Evolutionary conservation across 2,329 filamentous ascomycete genomes (phyloP).

Genomic region (Botryotinia globosa): DNA sequence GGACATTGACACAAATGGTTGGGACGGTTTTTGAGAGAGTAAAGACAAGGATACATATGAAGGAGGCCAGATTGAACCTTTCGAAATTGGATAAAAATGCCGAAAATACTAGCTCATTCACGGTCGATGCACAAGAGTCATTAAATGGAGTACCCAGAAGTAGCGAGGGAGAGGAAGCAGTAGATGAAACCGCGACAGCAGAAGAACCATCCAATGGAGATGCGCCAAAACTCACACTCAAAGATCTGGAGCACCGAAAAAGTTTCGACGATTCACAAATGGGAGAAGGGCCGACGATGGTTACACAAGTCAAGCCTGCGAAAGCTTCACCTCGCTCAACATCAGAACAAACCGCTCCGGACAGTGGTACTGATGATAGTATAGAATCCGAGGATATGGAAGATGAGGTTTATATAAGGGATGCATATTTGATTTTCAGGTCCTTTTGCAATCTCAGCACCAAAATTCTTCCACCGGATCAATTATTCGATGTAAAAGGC

Average conservation of each 20-base stretch:
- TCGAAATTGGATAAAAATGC: slow-evolving; percentile 35
- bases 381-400: slow-evolving; percentile 65
- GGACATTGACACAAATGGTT: slow-evolving; percentile 96
- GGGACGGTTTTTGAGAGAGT: slow-evolving; percentile 97
- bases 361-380: slow-evolving; percentile 54
- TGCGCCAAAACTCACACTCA: slow-evolving; percentile 58
- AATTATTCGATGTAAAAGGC: slow-evolving; percentile 87
- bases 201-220: slow-evolving; percentile 38
- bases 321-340: slow-evolving; percentile 45
- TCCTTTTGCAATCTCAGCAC: slow-evolving; percentile 98
- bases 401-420: slow-evolving; percentile 94
- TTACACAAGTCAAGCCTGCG: slow-evolving; percentile 56
- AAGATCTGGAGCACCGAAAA: slow-evolving; percentile 65
- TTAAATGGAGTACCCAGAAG: slow-evolving; percentile 29
- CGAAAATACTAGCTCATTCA: slow-evolving; percentile 36
- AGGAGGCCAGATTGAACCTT: slow-evolving; percentile 68
- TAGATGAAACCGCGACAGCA: slow-evolving; percentile 30
- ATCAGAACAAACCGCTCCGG: slow-evolving; percentile 54
- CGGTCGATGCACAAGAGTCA: slow-evolving; percentile 36
- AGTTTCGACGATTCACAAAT: slow-evolving; percentile 64
- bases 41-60: slow-evolving; percentile 79
- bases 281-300: slow-evolving; percentile 65
- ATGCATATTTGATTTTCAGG: slow-evolving; percentile 94
- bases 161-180: slow-evolving; percentile 32
- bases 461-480: slow-evolving; percentile 83